These are phyloP conservation scores for Nicotiana tomentosiformis DNA, from an alignment of 257 asterid species.

Conservation along the genomic window DNA sequence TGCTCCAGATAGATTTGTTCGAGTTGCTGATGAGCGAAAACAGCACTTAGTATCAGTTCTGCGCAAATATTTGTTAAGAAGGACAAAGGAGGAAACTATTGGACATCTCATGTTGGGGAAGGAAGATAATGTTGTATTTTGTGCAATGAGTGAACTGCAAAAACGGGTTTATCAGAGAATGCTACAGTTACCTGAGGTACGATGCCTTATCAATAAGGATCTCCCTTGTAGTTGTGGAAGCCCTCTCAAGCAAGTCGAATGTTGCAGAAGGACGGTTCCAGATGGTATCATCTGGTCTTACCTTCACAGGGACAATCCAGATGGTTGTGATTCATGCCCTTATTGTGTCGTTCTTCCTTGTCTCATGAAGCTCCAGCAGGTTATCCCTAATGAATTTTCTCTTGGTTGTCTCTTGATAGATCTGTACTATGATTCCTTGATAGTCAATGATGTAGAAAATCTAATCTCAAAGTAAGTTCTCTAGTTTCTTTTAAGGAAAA, in stretches of 20 bases:
- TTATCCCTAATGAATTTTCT: constrained; percentile 19
- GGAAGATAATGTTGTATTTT: constrained; percentile 91
- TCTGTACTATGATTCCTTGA: not conserved
- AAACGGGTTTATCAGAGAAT: constrained; percentile 76
- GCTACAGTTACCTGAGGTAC: constrained; percentile 79
- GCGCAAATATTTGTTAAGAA: constrained; percentile 69
- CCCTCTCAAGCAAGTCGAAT: constrained; percentile 84
- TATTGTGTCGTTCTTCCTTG: constrained; percentile 96
- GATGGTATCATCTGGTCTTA: constrained; percentile 86
- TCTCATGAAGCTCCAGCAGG: constrained; percentile 95
- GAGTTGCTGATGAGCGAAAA: constrained; percentile 75
- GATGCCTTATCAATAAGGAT: constrained; percentile 84
- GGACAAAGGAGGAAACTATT: constrained; percentile 94
- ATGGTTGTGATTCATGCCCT: constrained; percentile 96
- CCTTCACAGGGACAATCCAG: constrained; percentile 75
- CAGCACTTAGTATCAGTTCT: constrained; percentile 71
- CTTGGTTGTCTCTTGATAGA: constrained; percentile 6
- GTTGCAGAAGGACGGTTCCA: constrained; percentile 78
- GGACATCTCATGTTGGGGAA: constrained; percentile 98
- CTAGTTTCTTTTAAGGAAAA: not conserved
- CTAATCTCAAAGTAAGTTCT: not conserved
- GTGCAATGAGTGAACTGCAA: constrained; percentile 91
- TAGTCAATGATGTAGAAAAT: not conserved
- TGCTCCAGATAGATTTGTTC: constrained; percentile 73
- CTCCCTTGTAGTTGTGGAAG: constrained; percentile 90